A percentile compares a stretch with the other conserved stretches of the same genome.
Evolutionary conservation across 2,329 filamentous ascomycete genomes (phyloP).

Genomic region (Colletotrichum aenigma): DNA sequence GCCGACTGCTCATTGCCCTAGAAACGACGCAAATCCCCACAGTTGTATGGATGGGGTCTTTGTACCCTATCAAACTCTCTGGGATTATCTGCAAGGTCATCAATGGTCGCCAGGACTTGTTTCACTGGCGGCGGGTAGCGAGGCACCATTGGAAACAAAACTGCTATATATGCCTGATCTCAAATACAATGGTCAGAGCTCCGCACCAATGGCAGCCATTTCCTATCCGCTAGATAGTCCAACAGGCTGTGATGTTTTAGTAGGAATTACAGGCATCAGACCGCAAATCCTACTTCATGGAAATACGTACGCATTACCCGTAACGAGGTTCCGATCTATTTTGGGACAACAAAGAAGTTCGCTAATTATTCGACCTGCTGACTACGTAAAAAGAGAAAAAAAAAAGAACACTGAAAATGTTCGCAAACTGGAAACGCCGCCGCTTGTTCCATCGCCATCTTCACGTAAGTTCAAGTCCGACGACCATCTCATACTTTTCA

Average conservation of each 20-base stretch:
- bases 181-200: neutral
- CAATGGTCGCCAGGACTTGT: neutral
- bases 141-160: too few species aligned
- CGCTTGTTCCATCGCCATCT: neutral
- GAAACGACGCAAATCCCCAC: neutral
- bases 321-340: neutral
- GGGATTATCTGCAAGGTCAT: neutral
- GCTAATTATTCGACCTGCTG: neutral
- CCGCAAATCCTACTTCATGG: neutral
- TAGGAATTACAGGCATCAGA: neutral
- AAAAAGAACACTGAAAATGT: neutral
- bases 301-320: neutral
- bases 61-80: neutral
- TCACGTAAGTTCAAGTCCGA: neutral
- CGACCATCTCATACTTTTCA: neutral
- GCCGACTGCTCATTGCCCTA: neutral
- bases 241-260: neutral
- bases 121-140: too few species aligned
- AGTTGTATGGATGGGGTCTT: neutral
- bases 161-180: too few species aligned
- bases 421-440: neutral
- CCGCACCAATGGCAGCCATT: neutral
- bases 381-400: neutral
- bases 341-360: neutral
- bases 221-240: neutral